These are phyloP conservation scores for Komagataea norvegica DNA, from an alignment of 1,139 yeast species.

Conservation along the genomic window DNA sequence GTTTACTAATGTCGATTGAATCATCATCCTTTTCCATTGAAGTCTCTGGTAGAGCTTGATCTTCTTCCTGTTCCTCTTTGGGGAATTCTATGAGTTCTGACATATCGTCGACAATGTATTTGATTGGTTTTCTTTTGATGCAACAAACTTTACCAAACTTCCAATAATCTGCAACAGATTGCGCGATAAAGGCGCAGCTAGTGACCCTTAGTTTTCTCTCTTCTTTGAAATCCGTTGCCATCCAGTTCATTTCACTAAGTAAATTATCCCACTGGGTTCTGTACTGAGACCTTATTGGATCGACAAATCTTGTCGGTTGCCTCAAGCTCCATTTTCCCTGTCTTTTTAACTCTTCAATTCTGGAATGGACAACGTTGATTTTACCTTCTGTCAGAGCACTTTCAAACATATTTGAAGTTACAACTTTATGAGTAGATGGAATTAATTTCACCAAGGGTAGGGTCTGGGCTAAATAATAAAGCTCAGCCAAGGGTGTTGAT, in stretches of 20 bases:
- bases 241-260: conserved; percentile 80
- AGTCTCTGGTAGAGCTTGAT: conserved; percentile 12
- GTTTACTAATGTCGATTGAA: conserved; percentile 31
- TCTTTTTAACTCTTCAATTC: conserved; percentile 88
- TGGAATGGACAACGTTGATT: conserved; percentile 83
- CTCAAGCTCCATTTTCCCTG: conserved; percentile 88
- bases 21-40: conserved; percentile 13
- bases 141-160: conserved; percentile 65
- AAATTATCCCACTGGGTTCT: conserved; percentile 67
- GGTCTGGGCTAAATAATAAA: conserved; percentile 83
- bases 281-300: conserved; percentile 49
- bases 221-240: conserved; percentile 75
- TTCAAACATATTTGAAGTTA: conserved; percentile 81
- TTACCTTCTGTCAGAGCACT: conserved; percentile 89
- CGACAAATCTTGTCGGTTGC: conserved; percentile 69
- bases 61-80: conserved; percentile 13
- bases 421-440: conserved; percentile 80
- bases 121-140: conserved; percentile 41
- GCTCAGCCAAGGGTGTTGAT: conserved; percentile 71
- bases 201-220: conserved; percentile 64
- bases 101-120: conserved; percentile 26
- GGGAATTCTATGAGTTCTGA: too few species aligned
- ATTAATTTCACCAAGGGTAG: conserved; percentile 76
- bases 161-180: conserved; percentile 77
- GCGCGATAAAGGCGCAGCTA: conserved; percentile 64